Percentiles rank a stretch among this genome's conserved stretches.
phyloP scores from a whole-genome alignment of 306 rosid species.

The Sechiopsis laciniata region DNA sequence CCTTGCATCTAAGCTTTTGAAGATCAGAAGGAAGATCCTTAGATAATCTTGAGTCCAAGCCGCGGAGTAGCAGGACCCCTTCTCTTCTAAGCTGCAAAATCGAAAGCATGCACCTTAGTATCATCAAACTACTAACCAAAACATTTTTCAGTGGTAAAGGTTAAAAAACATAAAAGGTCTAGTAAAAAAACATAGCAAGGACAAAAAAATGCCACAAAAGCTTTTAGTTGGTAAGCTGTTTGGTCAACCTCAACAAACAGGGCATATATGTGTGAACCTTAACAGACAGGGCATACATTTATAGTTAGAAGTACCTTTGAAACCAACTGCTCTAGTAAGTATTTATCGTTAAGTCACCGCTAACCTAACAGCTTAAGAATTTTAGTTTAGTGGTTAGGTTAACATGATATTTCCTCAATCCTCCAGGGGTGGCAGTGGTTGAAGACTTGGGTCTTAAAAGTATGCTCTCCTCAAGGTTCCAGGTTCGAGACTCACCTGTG shows the following conservation, averaged over 20 bases:
- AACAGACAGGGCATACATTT: background rate
- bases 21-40: constrained; percentile 98
- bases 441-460: too few species aligned
- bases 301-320: background rate
- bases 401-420: too few species aligned
- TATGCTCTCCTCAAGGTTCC: too few species aligned
- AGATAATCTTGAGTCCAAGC: constrained; percentile 83
- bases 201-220: background rate
- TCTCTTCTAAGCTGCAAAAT: constrained; percentile 74
- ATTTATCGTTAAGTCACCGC: too few species aligned
- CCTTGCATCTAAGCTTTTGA: constrained; percentile 97
- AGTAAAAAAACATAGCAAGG: background rate
- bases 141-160: background rate
- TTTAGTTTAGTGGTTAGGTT: too few species aligned
- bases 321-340: background rate
- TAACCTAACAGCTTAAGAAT: background rate
- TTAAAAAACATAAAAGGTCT: background rate
- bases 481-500: too few species aligned
- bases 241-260: constrained; percentile 10
- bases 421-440: too few species aligned
- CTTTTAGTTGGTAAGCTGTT: constrained; percentile 12
- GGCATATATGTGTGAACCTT: background rate
- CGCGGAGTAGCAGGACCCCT: constrained; percentile 82
- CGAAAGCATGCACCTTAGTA: background rate
- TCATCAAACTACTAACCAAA: background rate